phyloP scores from a whole-genome alignment of 2,329 filamentous ascomycete genomes.

The Neonectria neomacrospora region DNA sequence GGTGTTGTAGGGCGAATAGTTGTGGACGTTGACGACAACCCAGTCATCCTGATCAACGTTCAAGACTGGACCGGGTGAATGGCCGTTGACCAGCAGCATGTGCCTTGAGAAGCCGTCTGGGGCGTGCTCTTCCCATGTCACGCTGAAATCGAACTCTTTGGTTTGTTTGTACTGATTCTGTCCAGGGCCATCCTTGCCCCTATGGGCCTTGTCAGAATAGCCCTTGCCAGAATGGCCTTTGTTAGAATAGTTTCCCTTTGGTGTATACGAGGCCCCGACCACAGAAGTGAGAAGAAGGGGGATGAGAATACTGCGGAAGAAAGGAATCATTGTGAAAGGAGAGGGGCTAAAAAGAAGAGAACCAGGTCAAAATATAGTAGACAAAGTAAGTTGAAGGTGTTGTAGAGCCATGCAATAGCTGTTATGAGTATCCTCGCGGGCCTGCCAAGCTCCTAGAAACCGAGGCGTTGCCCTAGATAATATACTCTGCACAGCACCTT shows the following conservation, averaged over 20 bases:
- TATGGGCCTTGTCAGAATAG: background rate
- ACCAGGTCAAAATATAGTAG: slow-evolving; percentile 7
- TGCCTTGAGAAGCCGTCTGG: slow-evolving; percentile 58
- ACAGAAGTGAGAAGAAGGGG: slow-evolving; percentile 7
- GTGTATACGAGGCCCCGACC: background rate
- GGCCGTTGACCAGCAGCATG: slow-evolving; percentile 66
- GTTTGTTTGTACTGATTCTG: slow-evolving; percentile 9
- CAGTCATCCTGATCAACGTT: slow-evolving; percentile 63
- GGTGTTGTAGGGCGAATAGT: slow-evolving; percentile 59
- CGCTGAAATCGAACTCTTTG: slow-evolving; percentile 43
- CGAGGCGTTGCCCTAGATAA: background rate
- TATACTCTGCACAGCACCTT: background rate
- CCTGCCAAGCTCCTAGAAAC: background rate
- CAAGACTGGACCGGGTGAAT: slow-evolving; percentile 71
- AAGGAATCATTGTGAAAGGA: slow-evolving; percentile 8
- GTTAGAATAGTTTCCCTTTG: background rate
- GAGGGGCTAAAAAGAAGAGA: background rate
- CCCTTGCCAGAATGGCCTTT: background rate
- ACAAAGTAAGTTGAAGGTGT: slow-evolving; percentile 15
- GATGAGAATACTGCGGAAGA: slow-evolving; percentile 1
- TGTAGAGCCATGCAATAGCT: slow-evolving; percentile 9
- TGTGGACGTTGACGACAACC: slow-evolving; percentile 57
- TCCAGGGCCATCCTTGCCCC: background rate
- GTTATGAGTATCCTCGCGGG: background rate
- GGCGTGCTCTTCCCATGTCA: slow-evolving; percentile 53